phyloP scores from a whole-genome alignment of 805 yeast genomes.

The Schizosaccharomyces lindneri region DNA sequence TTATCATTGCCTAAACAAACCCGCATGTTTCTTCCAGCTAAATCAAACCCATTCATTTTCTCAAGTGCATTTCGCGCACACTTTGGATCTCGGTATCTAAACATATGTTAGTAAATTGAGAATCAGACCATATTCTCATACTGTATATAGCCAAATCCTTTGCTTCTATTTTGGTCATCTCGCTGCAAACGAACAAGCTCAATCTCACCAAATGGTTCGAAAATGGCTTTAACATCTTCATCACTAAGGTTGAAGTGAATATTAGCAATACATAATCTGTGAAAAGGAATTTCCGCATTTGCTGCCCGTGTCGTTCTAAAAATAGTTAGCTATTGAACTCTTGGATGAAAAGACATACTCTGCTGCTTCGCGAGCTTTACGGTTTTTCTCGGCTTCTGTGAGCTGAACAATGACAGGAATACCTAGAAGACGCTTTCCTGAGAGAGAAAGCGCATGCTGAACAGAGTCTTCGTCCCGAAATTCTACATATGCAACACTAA shows the following conservation, averaged over 20 bases:
- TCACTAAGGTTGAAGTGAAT: constrained; percentile 24
- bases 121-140: constrained; percentile 12
- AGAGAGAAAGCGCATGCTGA: constrained; percentile 12
- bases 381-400: constrained; percentile 15
- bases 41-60: constrained; percentile 12
- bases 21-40: constrained; percentile 12
- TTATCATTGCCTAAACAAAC: constrained; percentile 8
- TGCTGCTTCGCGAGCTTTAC: constrained; percentile 10
- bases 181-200: constrained; percentile 69
- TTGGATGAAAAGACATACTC: not conserved
- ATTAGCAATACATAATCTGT: constrained; percentile 14
- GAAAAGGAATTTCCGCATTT: constrained; percentile 4
- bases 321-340: not conserved
- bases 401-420: constrained; percentile 14
- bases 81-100: constrained; percentile 3
- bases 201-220: constrained; percentile 39
- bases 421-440: constrained; percentile 14
- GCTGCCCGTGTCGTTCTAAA: not conserved
- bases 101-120: not conserved
- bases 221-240: constrained; percentile 43
- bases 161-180: constrained; percentile 54
- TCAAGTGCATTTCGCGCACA: constrained; percentile 11
- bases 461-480: constrained; percentile 13
- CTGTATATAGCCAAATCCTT: constrained; percentile 67
- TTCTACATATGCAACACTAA: constrained; percentile 15